These are phyloP conservation scores for Quercus ilex DNA, from an alignment of 306 rosid genomes.

Conservation along the genomic window DNA sequence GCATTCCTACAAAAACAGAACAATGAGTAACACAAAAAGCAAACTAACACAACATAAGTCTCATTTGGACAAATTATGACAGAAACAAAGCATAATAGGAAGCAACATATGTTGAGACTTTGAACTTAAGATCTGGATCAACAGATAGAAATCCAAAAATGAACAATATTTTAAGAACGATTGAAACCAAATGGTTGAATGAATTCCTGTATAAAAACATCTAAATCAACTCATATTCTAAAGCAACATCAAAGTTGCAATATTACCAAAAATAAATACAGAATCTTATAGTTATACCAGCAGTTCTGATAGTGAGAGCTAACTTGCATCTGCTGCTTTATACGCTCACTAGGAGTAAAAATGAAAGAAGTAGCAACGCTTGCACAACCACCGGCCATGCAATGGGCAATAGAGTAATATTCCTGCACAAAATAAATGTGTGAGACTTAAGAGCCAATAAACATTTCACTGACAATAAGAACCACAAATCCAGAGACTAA, in stretches of 20 bases:
- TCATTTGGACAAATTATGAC: neutral
- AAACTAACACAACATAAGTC: constrained; percentile 17
- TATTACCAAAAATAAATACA: constrained; percentile 21
- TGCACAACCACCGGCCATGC: constrained; percentile 91
- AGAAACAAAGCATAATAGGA: constrained; percentile 9
- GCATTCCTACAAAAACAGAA: constrained; percentile 57
- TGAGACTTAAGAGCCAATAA: constrained; percentile 25
- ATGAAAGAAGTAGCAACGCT: constrained; percentile 93
- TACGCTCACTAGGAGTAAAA: constrained; percentile 93
- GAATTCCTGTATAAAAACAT: constrained; percentile 14
- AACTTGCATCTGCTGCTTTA: constrained; percentile 99
- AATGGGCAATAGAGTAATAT: constrained; percentile 72
- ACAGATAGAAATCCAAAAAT: constrained; percentile 5
- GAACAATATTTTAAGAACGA: neutral
- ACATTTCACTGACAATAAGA: constrained; percentile 1
- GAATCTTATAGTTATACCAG: constrained; percentile 58
- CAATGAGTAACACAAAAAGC: constrained; percentile 4
- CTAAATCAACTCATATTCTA: constrained; percentile 5
- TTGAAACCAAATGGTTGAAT: constrained; percentile 6
- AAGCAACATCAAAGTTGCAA: constrained; percentile 3
- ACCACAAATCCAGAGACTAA: neutral
- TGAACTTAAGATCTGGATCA: neutral
- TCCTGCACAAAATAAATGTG: constrained; percentile 54
- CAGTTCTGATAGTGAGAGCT: constrained; percentile 75
- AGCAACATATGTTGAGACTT: neutral